phyloP scores from a whole-genome alignment of 805 yeast genomes.

The Kodamaea laetipori region DNA sequence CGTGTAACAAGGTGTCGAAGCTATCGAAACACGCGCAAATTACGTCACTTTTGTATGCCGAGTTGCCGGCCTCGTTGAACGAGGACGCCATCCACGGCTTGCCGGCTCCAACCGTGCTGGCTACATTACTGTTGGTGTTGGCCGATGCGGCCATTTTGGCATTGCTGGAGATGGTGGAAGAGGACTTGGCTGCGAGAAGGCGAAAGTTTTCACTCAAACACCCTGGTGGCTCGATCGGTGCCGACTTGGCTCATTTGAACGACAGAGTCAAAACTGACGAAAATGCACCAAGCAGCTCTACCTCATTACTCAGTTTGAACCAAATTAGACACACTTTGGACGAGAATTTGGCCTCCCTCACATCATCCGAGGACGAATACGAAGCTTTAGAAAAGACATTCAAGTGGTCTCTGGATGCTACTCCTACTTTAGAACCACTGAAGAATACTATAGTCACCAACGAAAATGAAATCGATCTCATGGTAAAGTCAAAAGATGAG shows the following conservation, averaged over 20 bases:
- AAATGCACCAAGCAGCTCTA: conserved; percentile 6
- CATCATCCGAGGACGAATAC: conserved; percentile 26
- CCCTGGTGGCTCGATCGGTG: conserved; percentile 92
- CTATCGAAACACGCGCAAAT: conserved; percentile 55
- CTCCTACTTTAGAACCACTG: not conserved
- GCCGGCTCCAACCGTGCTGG: conserved; percentile 85
- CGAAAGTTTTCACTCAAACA: conserved; percentile 68
- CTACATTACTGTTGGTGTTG: conserved; percentile 71
- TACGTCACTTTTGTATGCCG: conserved; percentile 58
- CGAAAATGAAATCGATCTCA: not conserved
- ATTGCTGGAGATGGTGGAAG: conserved; percentile 63
- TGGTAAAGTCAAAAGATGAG: conserved; percentile 31
- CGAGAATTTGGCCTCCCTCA: conserved; percentile 13
- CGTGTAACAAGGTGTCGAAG: conserved; percentile 60
- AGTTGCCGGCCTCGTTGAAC: conserved; percentile 55
- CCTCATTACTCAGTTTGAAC: conserved; percentile 16
- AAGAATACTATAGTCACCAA: not conserved
- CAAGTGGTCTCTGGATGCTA: not conserved
- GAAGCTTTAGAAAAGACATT: conserved; percentile 3
- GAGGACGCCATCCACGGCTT: conserved; percentile 73
- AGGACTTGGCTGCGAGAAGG: conserved; percentile 55
- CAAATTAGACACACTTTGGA: conserved; percentile 13
- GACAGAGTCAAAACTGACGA: conserved; percentile 20
- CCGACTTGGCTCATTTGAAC: conserved; percentile 39
- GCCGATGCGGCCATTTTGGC: conserved; percentile 82